Evolutionary conservation across 305 asterid genomes (phyloP), one percentile per base, ranked within the genome.

Genomic region (Rubia peregrina): DNA sequence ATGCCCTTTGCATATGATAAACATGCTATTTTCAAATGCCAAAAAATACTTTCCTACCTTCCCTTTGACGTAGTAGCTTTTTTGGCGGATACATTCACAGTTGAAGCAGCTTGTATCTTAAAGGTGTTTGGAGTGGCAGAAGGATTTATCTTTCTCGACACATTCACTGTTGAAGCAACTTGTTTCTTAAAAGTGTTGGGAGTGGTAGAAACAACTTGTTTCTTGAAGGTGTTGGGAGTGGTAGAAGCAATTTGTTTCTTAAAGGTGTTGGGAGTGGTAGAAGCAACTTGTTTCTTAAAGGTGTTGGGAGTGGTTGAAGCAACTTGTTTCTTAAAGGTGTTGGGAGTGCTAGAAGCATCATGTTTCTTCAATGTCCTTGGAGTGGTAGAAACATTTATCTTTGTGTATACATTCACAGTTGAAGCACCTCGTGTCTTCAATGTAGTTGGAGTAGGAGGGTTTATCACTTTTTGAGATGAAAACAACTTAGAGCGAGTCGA

Each of bases 41-140:
- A 72, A 36, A 24, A 5, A 46, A 19, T 61, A 72, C 22, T 62
- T 24, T 44, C 36, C 76, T 88, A 92, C 98, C 98, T 90, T 84
- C 90, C 97, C 41, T 77, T 83, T 80, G 80, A 55, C 49, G 22
- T 68, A 72, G 75, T 76, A 72, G 74, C 69, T 68, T 81, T 83
- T 73, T 74, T 85, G 70, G 79, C 40, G 11, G 84, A 81, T 59
- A 69, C 55, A 57, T 74, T 78, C 57, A 73, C 75, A 51, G 77
- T 68, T 36, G 65, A 63, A 46, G 63, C 82, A 30, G 42, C 56
- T 43, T 75, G 86, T 64, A 82, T 83, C 80, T 84, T 87, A 59
- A 56, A 79, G 75, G 80, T 77, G 55, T 75, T 65, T 9, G 88
- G 85, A 80, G 88, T 72, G 43, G 82, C 60, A 64, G 77, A 55